These are phyloP conservation scores for Pythium folliculosum DNA, from an alignment of 352 stramenopile species.

Conservation along the genomic window DNA sequence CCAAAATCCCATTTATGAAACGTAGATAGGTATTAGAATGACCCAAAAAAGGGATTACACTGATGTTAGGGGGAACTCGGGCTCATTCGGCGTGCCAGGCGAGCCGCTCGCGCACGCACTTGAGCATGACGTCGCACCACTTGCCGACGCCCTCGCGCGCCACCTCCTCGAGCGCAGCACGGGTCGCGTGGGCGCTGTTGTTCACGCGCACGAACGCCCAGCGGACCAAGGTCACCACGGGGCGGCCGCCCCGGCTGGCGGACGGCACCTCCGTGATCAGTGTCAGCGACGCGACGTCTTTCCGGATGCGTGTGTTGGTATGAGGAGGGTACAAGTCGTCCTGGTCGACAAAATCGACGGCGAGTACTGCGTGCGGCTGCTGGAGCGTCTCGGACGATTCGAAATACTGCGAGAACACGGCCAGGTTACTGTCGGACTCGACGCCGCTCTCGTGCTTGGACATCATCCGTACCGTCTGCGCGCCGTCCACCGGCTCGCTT, in stretches of 20 bases:
- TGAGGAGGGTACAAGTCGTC: constrained; percentile 40
- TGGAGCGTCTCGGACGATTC: constrained; percentile 2
- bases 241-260: not conserved
- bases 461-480: constrained; percentile 9
- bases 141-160: constrained; percentile 5
- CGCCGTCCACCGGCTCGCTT: constrained; percentile 4
- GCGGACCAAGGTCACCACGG: constrained; percentile 12
- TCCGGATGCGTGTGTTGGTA: constrained; percentile 30
- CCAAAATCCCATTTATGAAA: not conserved
- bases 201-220: constrained; percentile 17
- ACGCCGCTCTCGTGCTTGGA: constrained; percentile 6
- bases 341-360: constrained; percentile 36
- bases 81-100: not conserved
- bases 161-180: constrained; percentile 1
- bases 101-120: constrained; percentile 10
- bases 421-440: constrained; percentile 20
- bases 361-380: constrained; percentile 16
- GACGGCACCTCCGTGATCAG: constrained; percentile 4
- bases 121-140: constrained; percentile 24
- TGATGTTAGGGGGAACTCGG: not conserved
- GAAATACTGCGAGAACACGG: constrained; percentile 7
- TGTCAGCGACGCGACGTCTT: constrained; percentile 31
- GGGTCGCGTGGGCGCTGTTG: not conserved
- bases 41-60: not conserved
- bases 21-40: too few species aligned